These are phyloP conservation scores for Saccharomyces pastorianus DNA, from an alignment of 1,139 yeast species.

Conservation along the genomic window DNA sequence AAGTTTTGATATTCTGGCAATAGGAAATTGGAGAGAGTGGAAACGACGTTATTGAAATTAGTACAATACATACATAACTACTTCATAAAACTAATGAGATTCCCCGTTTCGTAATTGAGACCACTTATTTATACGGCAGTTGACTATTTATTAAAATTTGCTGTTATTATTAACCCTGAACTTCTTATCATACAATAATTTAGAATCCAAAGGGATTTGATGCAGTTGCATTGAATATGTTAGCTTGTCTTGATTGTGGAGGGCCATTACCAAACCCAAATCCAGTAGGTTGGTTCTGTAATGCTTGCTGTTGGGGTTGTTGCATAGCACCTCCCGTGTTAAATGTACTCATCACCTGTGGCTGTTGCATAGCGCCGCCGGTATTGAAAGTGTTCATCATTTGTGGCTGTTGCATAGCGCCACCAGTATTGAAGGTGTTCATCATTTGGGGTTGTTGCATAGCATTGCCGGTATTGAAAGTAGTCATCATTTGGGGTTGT, in stretches of 20 bases:
- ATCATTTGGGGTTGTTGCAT: slow-evolving; percentile 24
- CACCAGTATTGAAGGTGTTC: slow-evolving; percentile 24
- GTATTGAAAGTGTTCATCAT: slow-evolving; percentile 49
- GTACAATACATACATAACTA: neutral
- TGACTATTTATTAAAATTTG: neutral
- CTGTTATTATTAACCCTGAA: neutral
- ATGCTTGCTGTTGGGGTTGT: slow-evolving; percentile 32
- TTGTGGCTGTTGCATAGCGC: slow-evolving; percentile 52
- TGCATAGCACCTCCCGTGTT: slow-evolving; percentile 2
- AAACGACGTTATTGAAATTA: neutral
- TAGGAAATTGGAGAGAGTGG: no score
- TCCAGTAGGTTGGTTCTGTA: slow-evolving; percentile 71
- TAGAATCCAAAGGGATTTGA: slow-evolving; percentile 92
- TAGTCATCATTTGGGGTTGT: neutral
- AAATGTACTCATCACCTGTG: slow-evolving; percentile 32
- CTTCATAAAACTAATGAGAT: neutral
- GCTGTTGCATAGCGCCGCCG: slow-evolving; percentile 17
- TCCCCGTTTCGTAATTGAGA: neutral
- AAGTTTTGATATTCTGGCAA: neutral
- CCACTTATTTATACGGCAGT: neutral
- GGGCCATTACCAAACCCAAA: slow-evolving; percentile 56
- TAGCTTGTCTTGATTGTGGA: slow-evolving; percentile 63
- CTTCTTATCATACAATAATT: neutral
- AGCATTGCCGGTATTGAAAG: slow-evolving; percentile 6
- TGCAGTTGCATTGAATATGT: slow-evolving; percentile 80